Evolutionary conservation across 2,329 filamentous ascomycete species (phyloP), one percentile per base, ranked within the genome.

Genomic region (Trichoderma atroviride): DNA sequence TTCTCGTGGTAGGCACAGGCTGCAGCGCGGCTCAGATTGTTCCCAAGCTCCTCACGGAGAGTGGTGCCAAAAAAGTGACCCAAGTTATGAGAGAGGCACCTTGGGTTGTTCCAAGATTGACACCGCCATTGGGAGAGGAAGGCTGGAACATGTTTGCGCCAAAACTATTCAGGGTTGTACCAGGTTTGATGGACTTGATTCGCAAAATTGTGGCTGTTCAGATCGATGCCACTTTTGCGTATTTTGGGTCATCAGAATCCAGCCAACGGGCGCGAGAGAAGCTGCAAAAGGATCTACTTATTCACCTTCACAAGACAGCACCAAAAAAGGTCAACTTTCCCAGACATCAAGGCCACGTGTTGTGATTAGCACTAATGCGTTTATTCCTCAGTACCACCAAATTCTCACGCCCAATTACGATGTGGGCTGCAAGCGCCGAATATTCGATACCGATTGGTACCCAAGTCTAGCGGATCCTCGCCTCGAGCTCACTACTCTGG

Each of bases 11-110:
- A 22, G 55, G 31, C 22, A 57, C 55, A 35, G 55, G 55, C 10
- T 57, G 55, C 31, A 57, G 29, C 19, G 55, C 55, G 31, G 55
- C 55, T 57, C 55, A 57, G 29, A n/a, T 57, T 57, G 55, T 57
- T 24, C 55, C 55, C 4, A 57, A 57, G 22, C 55, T 57, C 24
- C 55, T 57, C 37, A 35, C 31, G 33, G 55, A 37, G 35, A 37
- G 6, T 31, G 31, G 55, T 24, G 55, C 31, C 9, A 57, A 57
- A 5, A 37, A n/a, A n/a, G 31, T 57, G 5, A 57, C 55, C 31
- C 55, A 57, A 57, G 55, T 57, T 22, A 37, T 57, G 55, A 19
- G 55, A 37, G 55, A 57, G 10, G n/a, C 55, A 11, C 55, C 55
- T 22, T 57, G 31, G 31, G 55, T 57, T 35, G 55, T 57, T 37